Conservation (phyloP, 2,329 filamentous ascomycete species). For the Cercospora sp. region DNA sequence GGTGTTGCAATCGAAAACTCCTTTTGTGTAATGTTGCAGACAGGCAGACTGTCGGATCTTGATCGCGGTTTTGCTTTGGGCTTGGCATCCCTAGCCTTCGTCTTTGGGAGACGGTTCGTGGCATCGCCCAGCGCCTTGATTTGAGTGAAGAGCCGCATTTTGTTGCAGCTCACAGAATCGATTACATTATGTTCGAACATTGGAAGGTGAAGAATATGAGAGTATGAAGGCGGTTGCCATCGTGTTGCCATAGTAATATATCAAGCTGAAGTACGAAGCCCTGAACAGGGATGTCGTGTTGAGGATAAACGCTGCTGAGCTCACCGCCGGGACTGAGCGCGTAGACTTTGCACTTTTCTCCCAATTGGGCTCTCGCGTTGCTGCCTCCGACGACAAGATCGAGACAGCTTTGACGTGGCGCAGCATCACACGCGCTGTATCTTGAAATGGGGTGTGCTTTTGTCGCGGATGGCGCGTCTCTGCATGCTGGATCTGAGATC, state of each 20-base stretch:
- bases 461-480: conserved; percentile 3
- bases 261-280: neutral
- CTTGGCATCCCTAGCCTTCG: neutral
- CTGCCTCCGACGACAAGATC: neutral
- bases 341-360: conserved; percentile 9
- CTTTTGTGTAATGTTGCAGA: conserved; percentile 14
- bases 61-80: neutral
- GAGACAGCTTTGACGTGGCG: conserved; percentile 11
- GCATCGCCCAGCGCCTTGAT: conserved; percentile 8
- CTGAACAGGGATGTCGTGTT: conserved; percentile 12
- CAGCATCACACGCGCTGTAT: neutral
- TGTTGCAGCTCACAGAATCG: neutral
- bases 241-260: conserved; percentile 14
- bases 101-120: neutral
- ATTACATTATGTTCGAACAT: conserved; percentile 7
- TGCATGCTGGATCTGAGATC: conserved; percentile 2
- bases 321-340: conserved; percentile 7
- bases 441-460: neutral
- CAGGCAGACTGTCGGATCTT: neutral
- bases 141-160: conserved; percentile 10
- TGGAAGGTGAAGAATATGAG: neutral
- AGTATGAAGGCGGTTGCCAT: neutral
- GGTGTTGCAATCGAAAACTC: conserved; percentile 11
- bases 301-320: neutral
- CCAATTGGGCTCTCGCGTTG: conserved; percentile 12